Evolutionary conservation across 345 rosid genomes (phyloP).

Genomic region (Eucalyptus shirleyi): DNA sequence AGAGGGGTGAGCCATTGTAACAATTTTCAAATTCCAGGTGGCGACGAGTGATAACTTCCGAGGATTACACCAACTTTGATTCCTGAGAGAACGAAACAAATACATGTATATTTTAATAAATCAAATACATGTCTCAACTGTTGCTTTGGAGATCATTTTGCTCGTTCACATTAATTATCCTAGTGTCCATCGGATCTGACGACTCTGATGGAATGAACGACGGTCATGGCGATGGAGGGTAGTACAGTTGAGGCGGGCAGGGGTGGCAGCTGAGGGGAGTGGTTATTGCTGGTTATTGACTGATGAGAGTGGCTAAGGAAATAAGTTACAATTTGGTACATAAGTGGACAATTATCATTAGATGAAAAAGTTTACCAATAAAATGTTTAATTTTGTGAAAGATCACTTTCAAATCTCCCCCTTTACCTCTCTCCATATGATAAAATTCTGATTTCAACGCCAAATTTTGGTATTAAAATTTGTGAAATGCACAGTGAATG

Average conservation of each 20-base stretch:
- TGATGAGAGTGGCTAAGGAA: accelerated
- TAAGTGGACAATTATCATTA: neutral
- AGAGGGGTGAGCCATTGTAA: neutral
- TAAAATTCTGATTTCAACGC: neutral
- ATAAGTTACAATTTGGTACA: neutral
- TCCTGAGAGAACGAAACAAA: neutral
- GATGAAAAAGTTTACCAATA: neutral
- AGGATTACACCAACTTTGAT: neutral
- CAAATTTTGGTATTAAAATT: neutral
- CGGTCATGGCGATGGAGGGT: neutral
- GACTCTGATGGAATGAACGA: accelerated
- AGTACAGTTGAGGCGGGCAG: neutral
- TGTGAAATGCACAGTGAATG: neutral
- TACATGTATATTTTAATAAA: neutral
- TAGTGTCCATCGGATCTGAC: neutral
- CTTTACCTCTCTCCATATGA: neutral
- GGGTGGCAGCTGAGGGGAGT: neutral
- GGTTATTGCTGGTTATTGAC: neutral
- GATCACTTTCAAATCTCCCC: neutral
- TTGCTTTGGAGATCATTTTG: neutral
- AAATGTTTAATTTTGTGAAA: neutral
- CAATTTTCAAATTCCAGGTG: neutral
- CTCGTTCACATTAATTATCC: neutral
- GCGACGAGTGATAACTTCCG: neutral
- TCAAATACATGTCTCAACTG: neutral